phyloP scores from a whole-genome alignment of 2,329 filamentous ascomycete species.

The Metarhizium anisopliae region DNA sequence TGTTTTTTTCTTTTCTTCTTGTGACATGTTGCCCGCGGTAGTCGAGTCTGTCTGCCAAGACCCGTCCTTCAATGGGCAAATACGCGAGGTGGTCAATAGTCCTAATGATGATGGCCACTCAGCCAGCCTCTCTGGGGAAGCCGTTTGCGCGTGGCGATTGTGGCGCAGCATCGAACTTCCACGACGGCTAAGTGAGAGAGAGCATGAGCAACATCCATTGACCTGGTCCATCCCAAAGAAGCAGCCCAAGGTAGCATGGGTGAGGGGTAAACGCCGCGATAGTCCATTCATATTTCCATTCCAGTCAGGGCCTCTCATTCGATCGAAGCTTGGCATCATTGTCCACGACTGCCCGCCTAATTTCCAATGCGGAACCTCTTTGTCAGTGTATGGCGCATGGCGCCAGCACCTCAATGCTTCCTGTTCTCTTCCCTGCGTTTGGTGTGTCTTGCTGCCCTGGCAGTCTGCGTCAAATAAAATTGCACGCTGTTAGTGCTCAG shows the following conservation, averaged over 20 bases:
- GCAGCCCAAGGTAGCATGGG: background rate
- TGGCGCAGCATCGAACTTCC: background rate
- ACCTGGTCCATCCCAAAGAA: background rate
- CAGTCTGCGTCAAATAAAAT: background rate
- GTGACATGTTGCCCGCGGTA: too few species aligned
- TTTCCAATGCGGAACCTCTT: constrained; percentile 3
- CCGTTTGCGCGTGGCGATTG: background rate
- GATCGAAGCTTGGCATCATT: constrained; percentile 6
- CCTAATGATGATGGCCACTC: too few species aligned
- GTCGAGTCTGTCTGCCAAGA: too few species aligned
- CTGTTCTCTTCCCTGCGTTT: background rate
- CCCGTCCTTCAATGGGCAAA: too few species aligned
- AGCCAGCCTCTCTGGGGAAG: background rate
- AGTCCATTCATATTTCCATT: background rate
- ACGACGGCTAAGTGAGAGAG: background rate
- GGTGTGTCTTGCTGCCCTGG: background rate
- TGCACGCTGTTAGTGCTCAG: background rate
- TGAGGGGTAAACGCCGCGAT: too few species aligned
- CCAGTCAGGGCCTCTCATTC: background rate
- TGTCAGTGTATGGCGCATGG: background rate
- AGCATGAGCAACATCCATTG: background rate
- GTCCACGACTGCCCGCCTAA: constrained; percentile 7
- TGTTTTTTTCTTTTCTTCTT: too few species aligned
- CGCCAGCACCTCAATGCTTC: too few species aligned
- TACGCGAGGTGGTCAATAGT: too few species aligned